Evolutionary conservation across 169 alveolate species (phyloP).

Genomic region (Sarcocystis neurona): DNA sequence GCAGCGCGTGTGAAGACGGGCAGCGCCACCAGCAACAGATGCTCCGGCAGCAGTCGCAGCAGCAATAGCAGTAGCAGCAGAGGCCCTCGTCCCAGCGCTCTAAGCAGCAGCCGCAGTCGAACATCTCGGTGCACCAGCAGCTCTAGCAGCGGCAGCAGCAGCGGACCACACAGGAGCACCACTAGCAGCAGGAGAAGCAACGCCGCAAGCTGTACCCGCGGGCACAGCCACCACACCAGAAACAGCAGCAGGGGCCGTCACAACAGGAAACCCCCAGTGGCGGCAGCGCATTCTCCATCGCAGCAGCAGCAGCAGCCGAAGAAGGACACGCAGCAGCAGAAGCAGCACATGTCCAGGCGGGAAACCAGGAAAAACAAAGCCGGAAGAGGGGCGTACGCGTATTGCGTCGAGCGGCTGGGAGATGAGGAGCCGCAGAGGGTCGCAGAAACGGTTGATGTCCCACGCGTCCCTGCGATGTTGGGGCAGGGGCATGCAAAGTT

Average conservation of each 20-base stretch:
- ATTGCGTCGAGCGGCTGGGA: not conserved
- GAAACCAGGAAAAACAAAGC: not conserved
- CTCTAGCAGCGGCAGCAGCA: not conserved
- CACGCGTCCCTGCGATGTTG: not conserved
- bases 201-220: too few species aligned
- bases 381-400: not conserved
- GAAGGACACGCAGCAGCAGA: not conserved
- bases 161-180: not conserved
- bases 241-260: not conserved
- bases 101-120: too few species aligned
- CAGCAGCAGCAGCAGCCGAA: not conserved
- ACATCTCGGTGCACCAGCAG: not conserved
- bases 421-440: conserved; percentile 23
- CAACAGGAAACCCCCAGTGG: not conserved
- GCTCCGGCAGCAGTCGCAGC: not conserved
- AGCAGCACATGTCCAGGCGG: not conserved
- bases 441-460: conserved; percentile 20
- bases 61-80: not conserved
- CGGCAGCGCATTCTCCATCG: not conserved
- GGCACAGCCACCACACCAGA: not conserved
- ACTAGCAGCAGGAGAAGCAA: not conserved
- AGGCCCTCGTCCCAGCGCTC: too few species aligned
- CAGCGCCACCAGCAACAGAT: not conserved
- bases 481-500: too few species aligned
- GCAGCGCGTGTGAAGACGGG: too few species aligned